phyloP scores from a whole-genome alignment of 129 eudicot genomes.

The Flaveria sonorensis region DNA sequence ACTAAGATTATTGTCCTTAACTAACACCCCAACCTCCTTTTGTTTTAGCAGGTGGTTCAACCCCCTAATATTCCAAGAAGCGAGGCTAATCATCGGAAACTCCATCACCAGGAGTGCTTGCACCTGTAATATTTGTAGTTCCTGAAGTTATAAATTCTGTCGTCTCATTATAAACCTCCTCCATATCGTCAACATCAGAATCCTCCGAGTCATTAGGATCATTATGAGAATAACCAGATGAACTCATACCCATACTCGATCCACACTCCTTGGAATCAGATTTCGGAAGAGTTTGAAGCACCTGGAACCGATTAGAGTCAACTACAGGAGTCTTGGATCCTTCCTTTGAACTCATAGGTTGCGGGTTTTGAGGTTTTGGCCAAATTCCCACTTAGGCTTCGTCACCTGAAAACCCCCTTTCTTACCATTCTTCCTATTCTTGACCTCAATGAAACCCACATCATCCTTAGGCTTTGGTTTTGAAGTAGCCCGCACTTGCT shows the following conservation, averaged over 20 bases:
- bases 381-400: neutral
- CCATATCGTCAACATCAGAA: neutral
- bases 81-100: neutral
- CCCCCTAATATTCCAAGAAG: neutral
- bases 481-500: neutral
- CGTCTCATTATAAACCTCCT: neutral
- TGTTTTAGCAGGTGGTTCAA: neutral
- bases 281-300: too few relatives aligned
- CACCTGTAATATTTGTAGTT: neutral
- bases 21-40: too few relatives aligned
- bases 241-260: neutral
- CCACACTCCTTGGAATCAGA: neutral
- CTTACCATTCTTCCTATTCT: too few relatives aligned
- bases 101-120: neutral
- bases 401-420: neutral
- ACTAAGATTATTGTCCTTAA: too few relatives aligned
- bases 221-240: too few relatives aligned
- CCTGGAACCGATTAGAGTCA: neutral
- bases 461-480: neutral
- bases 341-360: too few relatives aligned
- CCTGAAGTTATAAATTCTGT: neutral
- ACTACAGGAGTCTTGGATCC: neutral
- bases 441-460: neutral
- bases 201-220: too few relatives aligned
- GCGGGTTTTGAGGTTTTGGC: too few relatives aligned